Evolutionary conservation across 2,329 filamentous ascomycete genomes (phyloP), one percentile per base, ranked within the genome.

Genomic region (Exutisphaerella laricina): DNA sequence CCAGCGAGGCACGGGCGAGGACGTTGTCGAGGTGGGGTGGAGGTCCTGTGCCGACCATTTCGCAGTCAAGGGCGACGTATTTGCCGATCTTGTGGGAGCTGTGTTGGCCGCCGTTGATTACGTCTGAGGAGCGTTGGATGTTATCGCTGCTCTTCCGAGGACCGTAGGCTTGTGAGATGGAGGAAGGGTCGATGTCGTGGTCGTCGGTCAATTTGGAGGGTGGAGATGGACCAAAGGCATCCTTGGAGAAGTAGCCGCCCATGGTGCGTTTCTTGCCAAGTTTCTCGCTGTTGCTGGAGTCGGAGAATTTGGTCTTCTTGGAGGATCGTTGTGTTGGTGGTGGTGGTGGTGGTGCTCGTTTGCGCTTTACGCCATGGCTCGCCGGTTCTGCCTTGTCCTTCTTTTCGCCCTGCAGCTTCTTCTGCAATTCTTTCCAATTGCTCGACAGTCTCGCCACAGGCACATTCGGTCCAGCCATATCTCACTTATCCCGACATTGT

Each of bases 51-150:
- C 90, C 92, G 18, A 98, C 92, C 92, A 98, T 98, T 69, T 98
- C 92, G 66, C 92, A 98, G 70, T 98, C 92, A 34, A 98, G 79
- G 14, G 86, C 85, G 30, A 98, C 70, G 63, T 94, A 98, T 73
- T 92, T 94, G 39, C 90, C 92, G 14, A 89, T 70, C 40, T 88
- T 78, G 25, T 84, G 68, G 4, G 74, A 78, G 17, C 70, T 64
- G 50, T 61, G 55, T 2, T 69, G 57, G 41, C 70, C 69, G 49
- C 64, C 63, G 49, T 73, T 72, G 35, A 66, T 55, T 51, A 67
- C 53, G 8, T 74, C 73, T 3, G 33, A 39, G 25, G 79, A 67
- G 32, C 74, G 70, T 66, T 85, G 12, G 78, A 78, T 58, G 79
- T 74, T 23, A 77, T 74, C 45, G 28, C 84, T 60, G 45, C 80